Evolutionary conservation across 164 flowering plant genomes (phyloP), one percentile per base, ranked within the genome.

Genomic region (Vitis rotundifolia): DNA sequence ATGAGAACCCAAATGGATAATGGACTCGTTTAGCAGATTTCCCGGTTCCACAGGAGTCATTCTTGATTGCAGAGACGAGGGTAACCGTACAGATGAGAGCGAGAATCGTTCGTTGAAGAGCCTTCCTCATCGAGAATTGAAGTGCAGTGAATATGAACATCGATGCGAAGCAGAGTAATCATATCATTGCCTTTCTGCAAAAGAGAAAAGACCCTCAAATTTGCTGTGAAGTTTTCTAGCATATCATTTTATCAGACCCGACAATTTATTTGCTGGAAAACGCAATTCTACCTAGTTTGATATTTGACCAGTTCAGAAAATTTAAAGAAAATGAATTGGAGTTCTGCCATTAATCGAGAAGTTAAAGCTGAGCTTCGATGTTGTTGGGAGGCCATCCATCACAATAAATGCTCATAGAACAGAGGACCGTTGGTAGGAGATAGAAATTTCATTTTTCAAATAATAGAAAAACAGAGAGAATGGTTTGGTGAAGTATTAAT

Each of bases 1-100:
- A 9, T 2, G 86, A 74, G 78, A 84, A 84, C 3, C 89, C 89
- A n/a, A 84, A 86, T 0, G 87, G 87, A 59, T 75, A 81, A 3
- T 53, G 75, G 0, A 83, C 67, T 1, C 8, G 13, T 8, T 19
- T 68, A 3, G 48, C 26, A 0, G 61, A 59, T 22, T 59, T 61
- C 1, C 73, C 68, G 8, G 2, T 16, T 3, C 75, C 76, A 63
- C 86, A 85, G 3, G 61, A 18, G 51, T 48, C 54, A n/a, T 14
- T 55, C 59, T 6, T 37, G 26, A 12, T 48, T 5, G 47, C 54
- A 16, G 56, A 48, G 48, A 44, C 10, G 1, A 52, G 22, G 19
- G 14, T 9, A 48, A 11, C 44, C 18, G 53, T 49, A 18, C 49
- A 8, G 14, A 58, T 14, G 12, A 54, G 28, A 14, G 61, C 12